Evolutionary conservation across 371 early-diverging fungal species (phyloP), one percentile per base, ranked within the genome.

Genomic region (Umbelopsis sp.): DNA sequence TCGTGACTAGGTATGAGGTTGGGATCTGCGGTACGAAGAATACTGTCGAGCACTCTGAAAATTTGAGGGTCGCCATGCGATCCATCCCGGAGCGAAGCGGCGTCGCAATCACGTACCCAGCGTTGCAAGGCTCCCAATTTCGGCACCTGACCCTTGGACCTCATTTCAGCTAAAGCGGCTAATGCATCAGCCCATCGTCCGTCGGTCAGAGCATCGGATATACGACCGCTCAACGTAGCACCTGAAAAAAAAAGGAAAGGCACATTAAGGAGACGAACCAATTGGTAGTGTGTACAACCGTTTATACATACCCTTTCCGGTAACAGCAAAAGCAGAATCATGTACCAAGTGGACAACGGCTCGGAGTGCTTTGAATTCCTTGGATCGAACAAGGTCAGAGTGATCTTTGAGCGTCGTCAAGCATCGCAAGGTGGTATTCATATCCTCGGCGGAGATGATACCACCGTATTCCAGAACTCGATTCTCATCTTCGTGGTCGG

Each of bases 71-170:
- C 77, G 24, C 79, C 76, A 63, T 75, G 75, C 16, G 73, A 73
- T 2, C 75, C 76, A 53, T 63, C 81, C 65, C 73, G 68, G 52
- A 76, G 71, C 0, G 80, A 76, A 4, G 84, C 87, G 2, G 87
- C 87, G 69, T 87, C 87, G 63, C 87, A 87, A 52, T 84, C 87
- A 18, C 87, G 72, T 29, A 84, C 84, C 87, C 87, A 87, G 12
- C 87, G 74, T 66, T 87, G 87, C 20, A 87, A 63, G 0, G 84
- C 80, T 22, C 87, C 87, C 9, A 87, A 75, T 63, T 81, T 81
- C 11, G 82, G 84, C 1, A 72, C 70, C 62, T 76, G 73, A 0
- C 75, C 75, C 20, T 70, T 67, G 1, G 67, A 63, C 24, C 84
- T 70, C 85, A 87, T 83, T 68, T 82, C 81, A 20, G 75, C 76